These are phyloP conservation scores for Ophiostoma sp. DNA, from an alignment of 2,329 filamentous ascomycete species.

Conservation along the genomic window DNA sequence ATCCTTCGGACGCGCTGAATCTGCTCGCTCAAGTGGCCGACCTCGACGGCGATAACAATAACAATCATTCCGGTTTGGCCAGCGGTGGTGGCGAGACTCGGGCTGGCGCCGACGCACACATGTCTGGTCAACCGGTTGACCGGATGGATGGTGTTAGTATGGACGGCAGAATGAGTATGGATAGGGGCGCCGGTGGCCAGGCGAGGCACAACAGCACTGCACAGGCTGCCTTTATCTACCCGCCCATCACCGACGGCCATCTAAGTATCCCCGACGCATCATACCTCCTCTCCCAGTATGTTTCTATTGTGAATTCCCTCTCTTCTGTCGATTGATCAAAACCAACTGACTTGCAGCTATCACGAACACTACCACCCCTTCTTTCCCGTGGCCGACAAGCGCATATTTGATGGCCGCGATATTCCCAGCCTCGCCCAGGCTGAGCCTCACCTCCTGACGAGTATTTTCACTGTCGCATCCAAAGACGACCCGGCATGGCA, in stretches of 20 bases:
- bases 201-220: neutral
- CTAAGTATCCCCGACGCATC: slow-evolving; percentile 31
- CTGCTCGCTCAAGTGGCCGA: slow-evolving; percentile 40
- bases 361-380: slow-evolving; percentile 63
- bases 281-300: slow-evolving; percentile 31
- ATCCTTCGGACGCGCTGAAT: slow-evolving; percentile 41
- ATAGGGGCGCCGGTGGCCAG: neutral
- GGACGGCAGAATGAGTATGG: neutral
- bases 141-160: neutral
- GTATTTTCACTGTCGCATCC: slow-evolving; percentile 64
- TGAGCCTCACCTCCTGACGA: slow-evolving; percentile 63
- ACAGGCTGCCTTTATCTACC: slow-evolving; percentile 28
- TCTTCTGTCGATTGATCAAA: neutral
- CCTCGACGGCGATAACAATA: slow-evolving; percentile 30
- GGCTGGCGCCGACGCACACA: neutral
- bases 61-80: neutral
- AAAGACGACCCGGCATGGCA: slow-evolving; percentile 63
- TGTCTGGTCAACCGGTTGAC: neutral
- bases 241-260: slow-evolving; percentile 34
- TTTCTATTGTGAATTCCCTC: neutral
- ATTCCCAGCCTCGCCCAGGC: slow-evolving; percentile 50
- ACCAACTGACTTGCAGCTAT: slow-evolving; percentile 36
- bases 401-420: slow-evolving; percentile 50
- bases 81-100: neutral
- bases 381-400: slow-evolving; percentile 60